Evolutionary conservation across 129 eudicot genomes (phyloP), one percentile per base, ranked within the genome.

Genomic region (Logfia minima): DNA sequence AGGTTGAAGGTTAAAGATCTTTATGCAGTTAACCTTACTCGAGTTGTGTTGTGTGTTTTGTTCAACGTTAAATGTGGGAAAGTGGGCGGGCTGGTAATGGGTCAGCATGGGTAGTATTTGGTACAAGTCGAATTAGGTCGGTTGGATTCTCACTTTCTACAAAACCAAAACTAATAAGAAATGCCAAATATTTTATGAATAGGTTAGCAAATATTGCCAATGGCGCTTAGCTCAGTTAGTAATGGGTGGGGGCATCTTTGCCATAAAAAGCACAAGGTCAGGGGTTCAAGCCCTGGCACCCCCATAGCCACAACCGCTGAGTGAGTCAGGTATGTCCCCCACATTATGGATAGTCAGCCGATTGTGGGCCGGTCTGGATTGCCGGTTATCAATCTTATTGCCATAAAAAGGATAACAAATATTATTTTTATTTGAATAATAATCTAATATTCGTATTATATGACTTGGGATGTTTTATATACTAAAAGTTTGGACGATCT

Each of bases 1-100:
- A 91, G 77, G 72, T 83, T 70, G 97, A 95, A 95, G 99, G 98
- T 93, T 52, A 34, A 32, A 81, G 34, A 66, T 66, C 35, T 80
- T 35, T 28, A 14, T 29, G 63, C 56, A 22, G 11, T 59, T 4
- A 41, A 23, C 11, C 0, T 58, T 58, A 2, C 28, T 19, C 11
- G 13, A 5, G 4, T 45, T 65, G 3, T 67, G 58, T 22, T 22
- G 58, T 72, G 21, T 65, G 43, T 66, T 68, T 61, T 11, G 23
- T 39, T 32, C 34, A 10, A 34, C 61, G 6, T 66, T 17, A 11
- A 17, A 14, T 35, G 22, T 53, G 60, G 22, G 21, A 53, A 53
- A 53, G 18, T 19, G 63, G 26, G 13, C 0, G 4, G 63, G 28
- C 1, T 58, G 28, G 13, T 58, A 18, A n/a, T 18, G 24, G 63